These are phyloP conservation scores for Notholithocarpus densiflorus DNA, from an alignment of 306 rosid species.

Conservation along the genomic window DNA sequence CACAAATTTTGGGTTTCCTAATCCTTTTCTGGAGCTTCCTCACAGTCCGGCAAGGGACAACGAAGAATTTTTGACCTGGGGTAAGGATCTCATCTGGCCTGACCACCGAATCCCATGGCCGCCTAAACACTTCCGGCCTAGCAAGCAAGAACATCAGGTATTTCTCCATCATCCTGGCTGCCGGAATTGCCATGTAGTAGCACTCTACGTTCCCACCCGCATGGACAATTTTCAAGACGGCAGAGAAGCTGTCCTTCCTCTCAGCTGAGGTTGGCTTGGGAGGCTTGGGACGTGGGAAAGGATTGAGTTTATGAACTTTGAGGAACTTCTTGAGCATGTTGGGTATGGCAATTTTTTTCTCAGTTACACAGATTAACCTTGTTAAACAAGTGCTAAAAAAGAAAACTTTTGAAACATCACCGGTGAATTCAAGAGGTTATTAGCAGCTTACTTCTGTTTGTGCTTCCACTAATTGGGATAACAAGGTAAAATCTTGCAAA, in stretches of 20 bases:
- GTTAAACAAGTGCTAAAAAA: background rate
- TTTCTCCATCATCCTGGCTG: conserved; percentile 30
- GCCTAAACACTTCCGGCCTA: conserved; percentile 21
- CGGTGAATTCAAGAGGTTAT: conserved; percentile 3
- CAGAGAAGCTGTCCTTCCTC: background rate
- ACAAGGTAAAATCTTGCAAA: too few species aligned
- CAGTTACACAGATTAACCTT: background rate
- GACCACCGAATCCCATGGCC: conserved; percentile 31
- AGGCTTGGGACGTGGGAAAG: background rate
- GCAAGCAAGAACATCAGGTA: conserved; percentile 29
- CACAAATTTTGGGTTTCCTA: background rate
- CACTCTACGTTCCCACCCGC: conserved; percentile 27
- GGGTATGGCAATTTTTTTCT: background rate
- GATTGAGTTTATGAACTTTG: background rate
- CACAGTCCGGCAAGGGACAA: conserved; percentile 18
- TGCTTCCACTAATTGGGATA: too few species aligned
- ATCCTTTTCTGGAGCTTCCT: conserved; percentile 20
- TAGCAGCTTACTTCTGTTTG: too few species aligned
- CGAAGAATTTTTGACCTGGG: conserved; percentile 23
- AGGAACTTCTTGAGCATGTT: conserved; percentile 20
- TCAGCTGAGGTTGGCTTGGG: background rate
- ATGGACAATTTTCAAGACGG: conserved; percentile 26
- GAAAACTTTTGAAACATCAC: background rate
- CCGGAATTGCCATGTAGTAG: conserved; percentile 31
- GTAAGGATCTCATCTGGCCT: conserved; percentile 23